These are phyloP conservation scores for Phialemonium atrogriseum DNA, from an alignment of 2,329 filamentous ascomycete genomes.

Conservation along the genomic window DNA sequence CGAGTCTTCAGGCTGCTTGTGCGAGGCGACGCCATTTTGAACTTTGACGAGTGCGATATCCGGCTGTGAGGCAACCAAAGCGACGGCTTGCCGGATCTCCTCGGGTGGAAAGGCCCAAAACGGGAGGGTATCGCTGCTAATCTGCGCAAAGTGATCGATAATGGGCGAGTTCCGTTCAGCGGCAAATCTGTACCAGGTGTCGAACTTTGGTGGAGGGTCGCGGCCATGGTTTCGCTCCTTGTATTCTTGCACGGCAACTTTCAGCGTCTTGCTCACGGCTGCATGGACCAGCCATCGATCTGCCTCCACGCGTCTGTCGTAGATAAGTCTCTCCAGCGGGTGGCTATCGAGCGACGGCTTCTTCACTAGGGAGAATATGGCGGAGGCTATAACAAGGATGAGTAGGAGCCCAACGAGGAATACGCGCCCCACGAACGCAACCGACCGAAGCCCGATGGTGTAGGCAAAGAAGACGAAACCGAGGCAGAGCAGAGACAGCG, in stretches of 20 bases:
- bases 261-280: slow-evolving; percentile 36
- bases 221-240: slow-evolving; percentile 50
- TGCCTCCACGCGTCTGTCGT: slow-evolving; percentile 35
- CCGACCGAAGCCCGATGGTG: slow-evolving; percentile 30
- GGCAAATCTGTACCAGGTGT: slow-evolving; percentile 77
- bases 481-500: slow-evolving; percentile 28
- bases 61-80: slow-evolving; percentile 28
- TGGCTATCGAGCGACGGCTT: slow-evolving; percentile 25
- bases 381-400: slow-evolving; percentile 25
- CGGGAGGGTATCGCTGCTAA: slow-evolving; percentile 64
- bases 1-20: slow-evolving; percentile 24
- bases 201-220: slow-evolving; percentile 71
- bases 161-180: slow-evolving; percentile 58
- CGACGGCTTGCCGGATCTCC: slow-evolving; percentile 54
- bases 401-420: slow-evolving; percentile 30
- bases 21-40: slow-evolving; percentile 50
- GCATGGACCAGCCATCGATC: slow-evolving; percentile 42
- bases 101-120: slow-evolving; percentile 69
- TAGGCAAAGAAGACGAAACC: slow-evolving; percentile 37
- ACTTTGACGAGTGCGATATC: slow-evolving; percentile 47
- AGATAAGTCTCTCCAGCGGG: slow-evolving; percentile 41
- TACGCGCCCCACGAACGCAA: slow-evolving; percentile 33
- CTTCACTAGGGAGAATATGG: slow-evolving; percentile 26
- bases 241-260: slow-evolving; percentile 39
- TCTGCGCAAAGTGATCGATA: slow-evolving; percentile 75